Evolutionary conservation across 1,284 basidiomycete genomes (phyloP), one percentile per base, ranked within the genome.

Genomic region (Earliella scabrosa): DNA sequence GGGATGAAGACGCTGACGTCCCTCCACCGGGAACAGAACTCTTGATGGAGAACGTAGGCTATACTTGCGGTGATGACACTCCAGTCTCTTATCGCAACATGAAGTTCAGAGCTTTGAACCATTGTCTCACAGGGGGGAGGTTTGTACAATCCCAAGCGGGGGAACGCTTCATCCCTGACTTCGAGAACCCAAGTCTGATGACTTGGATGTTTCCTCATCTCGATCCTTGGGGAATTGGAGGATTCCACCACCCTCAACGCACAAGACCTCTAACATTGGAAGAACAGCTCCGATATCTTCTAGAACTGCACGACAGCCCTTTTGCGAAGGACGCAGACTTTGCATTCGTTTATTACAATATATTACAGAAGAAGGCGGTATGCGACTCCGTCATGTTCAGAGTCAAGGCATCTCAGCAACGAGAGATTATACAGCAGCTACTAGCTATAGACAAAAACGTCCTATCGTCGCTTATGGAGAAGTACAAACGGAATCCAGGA

Each of bases 321-420:
- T 43, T 49, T 63, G 63, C 38, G n/a, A n/a, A n/a, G n/a, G n/a
- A n/a, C n/a, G n/a, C n/a, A n/a, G n/a, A n/a, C n/a, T n/a, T n/a
- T n/a, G 55, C 61, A 0, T 63, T 58, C 34, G 32, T 64, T 0
- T 63, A 45, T 23, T 63, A 49, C 36, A 64, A 64, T 24, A 60
- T 64, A 6, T 39, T 52, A 0, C 56, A 52, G 36, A 55, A 51
- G n/a, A 49, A 38, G 18, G 21, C 43, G 0, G 58, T 63, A 0
- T 32, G 43, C 14, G 44, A 54, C 20, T 43, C 51, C 1, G 48
- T 58, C 0, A 18, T 8, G 4, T 60, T 58, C 21, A 23, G 40
- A 14, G 56, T 53, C 10, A 32, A 39, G 20, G 45, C 21, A 2
- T 23, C 38, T 4, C 39, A 44, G 8, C 38, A 45, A 1, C 35